A percentile compares a stretch with the other conserved stretches of the same genome.
Conservation (phyloP, 2,329 filamentous ascomycete species). For the Calonectria pauciramosa region DNA sequence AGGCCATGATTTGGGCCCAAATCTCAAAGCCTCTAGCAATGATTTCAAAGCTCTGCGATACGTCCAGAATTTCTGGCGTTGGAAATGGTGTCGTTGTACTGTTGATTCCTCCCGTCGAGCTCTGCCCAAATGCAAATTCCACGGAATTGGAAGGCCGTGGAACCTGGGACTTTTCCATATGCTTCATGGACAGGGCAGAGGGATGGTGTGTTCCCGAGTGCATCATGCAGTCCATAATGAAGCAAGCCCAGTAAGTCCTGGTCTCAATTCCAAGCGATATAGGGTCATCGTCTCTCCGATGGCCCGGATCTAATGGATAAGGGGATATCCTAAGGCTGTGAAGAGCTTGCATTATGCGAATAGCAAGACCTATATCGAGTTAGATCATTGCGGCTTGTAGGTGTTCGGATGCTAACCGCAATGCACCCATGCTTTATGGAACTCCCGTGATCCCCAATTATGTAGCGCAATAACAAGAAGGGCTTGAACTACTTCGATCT, state of each 20-base stretch:
- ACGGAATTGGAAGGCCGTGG: slow-evolving; percentile 43
- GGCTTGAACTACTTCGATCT: slow-evolving; percentile 44
- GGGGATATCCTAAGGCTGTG: slow-evolving; percentile 39
- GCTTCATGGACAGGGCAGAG: slow-evolving; percentile 48
- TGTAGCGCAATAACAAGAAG: slow-evolving; percentile 53
- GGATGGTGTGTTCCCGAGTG: slow-evolving; percentile 54
- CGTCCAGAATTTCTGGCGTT: neutral
- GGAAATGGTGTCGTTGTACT: neutral
- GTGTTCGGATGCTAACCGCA: slow-evolving; percentile 41
- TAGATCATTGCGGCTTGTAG: neutral
- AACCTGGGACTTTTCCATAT: slow-evolving; percentile 48
- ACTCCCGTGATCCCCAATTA: slow-evolving; percentile 56
- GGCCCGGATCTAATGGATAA: slow-evolving; percentile 19
- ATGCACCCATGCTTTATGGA: slow-evolving; percentile 57
- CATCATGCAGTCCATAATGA: slow-evolving; percentile 58
- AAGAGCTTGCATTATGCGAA: slow-evolving; percentile 55
- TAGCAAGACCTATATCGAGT: slow-evolving; percentile 46
- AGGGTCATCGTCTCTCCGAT: neutral
- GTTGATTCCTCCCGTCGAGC: slow-evolving; percentile 6
- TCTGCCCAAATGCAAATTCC: slow-evolving; percentile 54
- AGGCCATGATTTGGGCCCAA: slow-evolving; percentile 55
- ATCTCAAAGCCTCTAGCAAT: slow-evolving; percentile 57
- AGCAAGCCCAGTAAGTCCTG: slow-evolving; percentile 58
- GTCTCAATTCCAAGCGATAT: slow-evolving; percentile 45
- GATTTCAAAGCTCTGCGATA: slow-evolving; percentile 40